Conservation (phyloP, 805 yeast species). For the Starmerella bacillaris region DNA sequence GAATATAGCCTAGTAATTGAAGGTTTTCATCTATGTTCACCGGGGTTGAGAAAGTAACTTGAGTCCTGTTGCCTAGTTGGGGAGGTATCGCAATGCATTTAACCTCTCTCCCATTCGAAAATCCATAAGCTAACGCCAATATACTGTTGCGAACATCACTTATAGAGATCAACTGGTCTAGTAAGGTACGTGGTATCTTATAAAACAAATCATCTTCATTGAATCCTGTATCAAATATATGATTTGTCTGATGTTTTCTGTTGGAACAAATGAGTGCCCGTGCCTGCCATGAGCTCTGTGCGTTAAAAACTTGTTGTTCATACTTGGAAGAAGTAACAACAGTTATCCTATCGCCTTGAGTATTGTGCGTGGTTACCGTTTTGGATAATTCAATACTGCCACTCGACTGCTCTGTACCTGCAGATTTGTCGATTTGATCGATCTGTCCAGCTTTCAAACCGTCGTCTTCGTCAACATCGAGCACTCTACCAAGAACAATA, state of each 20-base stretch:
- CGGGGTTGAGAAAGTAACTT: constrained; percentile 40
- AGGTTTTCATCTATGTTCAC: background rate
- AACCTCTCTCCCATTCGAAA: background rate
- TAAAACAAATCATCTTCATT: background rate
- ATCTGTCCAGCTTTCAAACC: background rate
- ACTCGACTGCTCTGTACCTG: background rate
- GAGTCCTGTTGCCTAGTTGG: constrained; percentile 58
- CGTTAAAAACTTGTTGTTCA: constrained; percentile 67
- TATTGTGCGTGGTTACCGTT: constrained; percentile 69
- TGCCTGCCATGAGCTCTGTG: constrained; percentile 80
- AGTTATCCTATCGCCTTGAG: constrained; percentile 89
- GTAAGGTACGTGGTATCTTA: constrained; percentile 64
- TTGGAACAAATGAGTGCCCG: constrained; percentile 37
- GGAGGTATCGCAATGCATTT: constrained; percentile 9
- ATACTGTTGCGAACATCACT: constrained; percentile 69
- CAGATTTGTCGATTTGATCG: background rate
- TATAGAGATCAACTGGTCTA: constrained; percentile 59
- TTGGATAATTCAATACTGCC: constrained; percentile 29
- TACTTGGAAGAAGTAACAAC: constrained; percentile 82
- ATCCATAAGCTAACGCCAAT: constrained; percentile 57
- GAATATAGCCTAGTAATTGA: background rate
- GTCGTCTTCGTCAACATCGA: background rate
- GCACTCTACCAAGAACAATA: constrained; percentile 52
- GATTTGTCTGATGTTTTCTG: background rate
- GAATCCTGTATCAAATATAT: background rate